Evolutionary conservation across 805 yeast genomes (phyloP), one percentile per base, ranked within the genome.

Genomic region (Teunomyces kruisii): DNA sequence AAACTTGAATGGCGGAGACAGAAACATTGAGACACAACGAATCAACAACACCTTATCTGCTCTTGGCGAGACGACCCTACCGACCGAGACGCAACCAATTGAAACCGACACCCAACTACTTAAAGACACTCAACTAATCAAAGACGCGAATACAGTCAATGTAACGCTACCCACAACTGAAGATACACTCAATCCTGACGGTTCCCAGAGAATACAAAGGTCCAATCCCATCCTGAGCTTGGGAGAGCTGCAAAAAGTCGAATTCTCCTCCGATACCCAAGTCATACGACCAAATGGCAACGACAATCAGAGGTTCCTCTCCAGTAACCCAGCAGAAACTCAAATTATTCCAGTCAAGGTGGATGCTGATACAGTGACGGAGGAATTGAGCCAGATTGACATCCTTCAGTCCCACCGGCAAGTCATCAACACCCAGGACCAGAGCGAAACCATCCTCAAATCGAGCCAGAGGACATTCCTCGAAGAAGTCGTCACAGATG

Each of bases 341-440:
- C 22, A 19, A 19, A 6, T 19, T 19, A 19, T 19, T 19, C 22
- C 22, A 3, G 22, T 19, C 6, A 3, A 4, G 22, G 3, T 19
- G 22, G 22, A 19, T 3, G 17, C 17, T 8, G 17, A 15, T 15
- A 32, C 17, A 9, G 17, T 15, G 12, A 13, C 14, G 7, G 32
- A 10, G 12, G 26, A 13, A 9, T 19, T 24, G 40, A n/a, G 26
- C 24, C 32, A 17, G 19, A 33, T 24, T 13, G 27, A n/a, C 26
- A 9, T 10, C 16, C 59, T 28, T 19, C 37, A 32, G 50, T 64
- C 16, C 51, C 68, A n/a, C 55, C 65, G 54, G 6, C 74, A 71
- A 45, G 76, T 71, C 28, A 44, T 53, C 30, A 62, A 61, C 33
- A 62, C 67, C 6, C 67, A 62, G 41, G 66, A 61, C 35, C 47